Evolutionary conservation across 148 eudicot genomes (phyloP).

Genomic region (Agrostemma githago): DNA sequence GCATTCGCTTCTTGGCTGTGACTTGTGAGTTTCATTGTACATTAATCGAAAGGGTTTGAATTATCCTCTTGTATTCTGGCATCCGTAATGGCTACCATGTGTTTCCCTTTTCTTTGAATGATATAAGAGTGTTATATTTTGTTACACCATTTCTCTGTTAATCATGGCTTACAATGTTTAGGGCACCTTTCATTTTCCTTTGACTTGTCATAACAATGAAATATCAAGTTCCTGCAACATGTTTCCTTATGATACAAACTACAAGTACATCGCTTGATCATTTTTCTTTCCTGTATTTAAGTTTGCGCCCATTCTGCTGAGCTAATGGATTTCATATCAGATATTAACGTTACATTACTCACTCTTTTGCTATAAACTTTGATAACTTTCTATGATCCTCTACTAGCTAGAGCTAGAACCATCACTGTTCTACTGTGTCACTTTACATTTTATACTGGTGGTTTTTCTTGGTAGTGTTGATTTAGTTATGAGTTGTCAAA

Average conservation of each 20-base stretch:
- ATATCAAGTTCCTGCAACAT: background rate
- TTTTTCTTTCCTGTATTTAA: background rate
- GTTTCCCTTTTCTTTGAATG: constrained; percentile 2
- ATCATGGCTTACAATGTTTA: background rate
- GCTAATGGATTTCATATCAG: no score
- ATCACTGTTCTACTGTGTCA: no score
- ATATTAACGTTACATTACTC: no score
- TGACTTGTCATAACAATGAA: background rate
- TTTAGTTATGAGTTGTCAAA: background rate
- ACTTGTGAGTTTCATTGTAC: constrained; percentile 18
- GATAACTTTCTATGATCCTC: no score
- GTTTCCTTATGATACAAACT: background rate
- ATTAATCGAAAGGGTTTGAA: constrained; percentile 7
- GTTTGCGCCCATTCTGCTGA: background rate
- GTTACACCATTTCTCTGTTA: background rate
- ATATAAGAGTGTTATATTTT: constrained; percentile 5
- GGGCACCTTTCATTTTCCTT: background rate
- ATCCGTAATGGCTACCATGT: constrained; percentile 3
- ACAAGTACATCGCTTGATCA: background rate
- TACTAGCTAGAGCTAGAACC: no score
- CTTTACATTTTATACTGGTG: no score
- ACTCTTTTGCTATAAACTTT: no score
- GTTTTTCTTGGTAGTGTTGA: no score
- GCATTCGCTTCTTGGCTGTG: background rate
- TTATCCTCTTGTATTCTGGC: constrained; percentile 2